Conservation (phyloP, 331 rosid species). For the Cydonia oblonga region DNA sequence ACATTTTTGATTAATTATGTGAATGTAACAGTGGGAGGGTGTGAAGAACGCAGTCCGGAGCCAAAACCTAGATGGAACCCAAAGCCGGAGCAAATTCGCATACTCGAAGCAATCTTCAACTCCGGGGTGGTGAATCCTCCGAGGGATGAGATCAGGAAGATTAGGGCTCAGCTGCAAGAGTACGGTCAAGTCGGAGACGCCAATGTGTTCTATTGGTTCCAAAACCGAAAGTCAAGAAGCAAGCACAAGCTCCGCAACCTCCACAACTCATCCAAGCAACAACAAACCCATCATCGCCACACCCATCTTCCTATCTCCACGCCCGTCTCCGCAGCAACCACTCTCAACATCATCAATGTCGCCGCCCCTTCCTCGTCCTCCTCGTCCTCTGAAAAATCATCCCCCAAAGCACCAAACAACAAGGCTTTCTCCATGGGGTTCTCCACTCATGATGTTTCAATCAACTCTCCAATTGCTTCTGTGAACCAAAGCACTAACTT, state of each 20-base stretch:
- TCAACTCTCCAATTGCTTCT: slow-evolving; percentile 41
- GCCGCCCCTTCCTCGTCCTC: slow-evolving; percentile 60
- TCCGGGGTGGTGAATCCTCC: slow-evolving; percentile 98
- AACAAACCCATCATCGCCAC: not conserved
- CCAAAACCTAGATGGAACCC: slow-evolving; percentile 99
- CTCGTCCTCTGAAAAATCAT: slow-evolving; percentile 59
- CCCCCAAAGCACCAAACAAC: slow-evolving; percentile 37
- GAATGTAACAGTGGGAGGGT: slow-evolving; percentile 15
- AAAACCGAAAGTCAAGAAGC: slow-evolving; percentile 89
- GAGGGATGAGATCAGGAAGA: slow-evolving; percentile 85
- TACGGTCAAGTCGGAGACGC: slow-evolving; percentile 98
- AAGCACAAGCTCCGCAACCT: slow-evolving; percentile 87
- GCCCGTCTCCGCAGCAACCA: not conserved
- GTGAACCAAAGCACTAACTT: slow-evolving; percentile 30
- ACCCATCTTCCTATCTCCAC: not conserved
- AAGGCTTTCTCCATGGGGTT: slow-evolving; percentile 35
- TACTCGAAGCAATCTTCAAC: slow-evolving; percentile 88
- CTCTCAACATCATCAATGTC: slow-evolving; percentile 8
- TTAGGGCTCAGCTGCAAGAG: slow-evolving; percentile 77
- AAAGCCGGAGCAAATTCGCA: slow-evolving; percentile 84
- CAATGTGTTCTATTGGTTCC: slow-evolving; percentile 95
- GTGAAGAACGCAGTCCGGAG: slow-evolving; percentile 87
- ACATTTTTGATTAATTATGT: not conserved
- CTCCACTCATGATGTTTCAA: slow-evolving; percentile 14
- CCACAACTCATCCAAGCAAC: slow-evolving; percentile 11